Base-by-base conservation (phyloP, 78 protist genomes). In the slime mould (Dictyostelium discoideum) region DNA sequence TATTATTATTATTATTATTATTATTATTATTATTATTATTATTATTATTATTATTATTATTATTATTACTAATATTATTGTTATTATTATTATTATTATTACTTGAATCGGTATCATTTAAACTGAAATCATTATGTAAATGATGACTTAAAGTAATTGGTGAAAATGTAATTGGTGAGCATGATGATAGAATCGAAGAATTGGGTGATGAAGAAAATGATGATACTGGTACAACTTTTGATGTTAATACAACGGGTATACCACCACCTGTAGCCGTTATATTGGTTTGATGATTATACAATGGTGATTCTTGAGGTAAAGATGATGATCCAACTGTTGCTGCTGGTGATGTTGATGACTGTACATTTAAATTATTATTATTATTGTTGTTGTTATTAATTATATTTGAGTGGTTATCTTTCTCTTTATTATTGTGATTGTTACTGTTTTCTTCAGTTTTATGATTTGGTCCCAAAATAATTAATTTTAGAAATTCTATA, bases 141-240 rank as follows among this genome's bases (percentile, higher is more conserved):
- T 26, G 67, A 20, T 54, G 48, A 54, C 57, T 26, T 63, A 63
- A 76, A 39, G 29, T 37, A 16, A 20, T 85, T 44, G 94, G 94
- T 39, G 94, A 90, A 39, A 82, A 90, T 26, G 86, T 48, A 39
- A 46, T 82, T 29, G 94, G 87, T 50, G 94, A 82, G 13, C 88
- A 63, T n/a, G 87, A 88, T n/a, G 86, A 32, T 6, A 90, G 60
- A 29, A 90, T 67, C 14, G 94, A 90, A 29, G 94, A 65, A 16
- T 29, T 54, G 11, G 94, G 93, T 87, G 93, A 78, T 60, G 93
- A 86, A 50, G 94, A 90, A 50, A 82, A 82, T 50, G 94, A 90
- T 2, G 93, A 87, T 42, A 87, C 26, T 63, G 93, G 93, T 79
- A 87, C 93, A 2, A 87, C 24, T 26, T 83, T 87, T 3, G 86